Evolutionary conservation across 768 basidiomycete genomes (phyloP), one percentile per base, ranked within the genome.

Genomic region (Kwoniella botswanensis): DNA sequence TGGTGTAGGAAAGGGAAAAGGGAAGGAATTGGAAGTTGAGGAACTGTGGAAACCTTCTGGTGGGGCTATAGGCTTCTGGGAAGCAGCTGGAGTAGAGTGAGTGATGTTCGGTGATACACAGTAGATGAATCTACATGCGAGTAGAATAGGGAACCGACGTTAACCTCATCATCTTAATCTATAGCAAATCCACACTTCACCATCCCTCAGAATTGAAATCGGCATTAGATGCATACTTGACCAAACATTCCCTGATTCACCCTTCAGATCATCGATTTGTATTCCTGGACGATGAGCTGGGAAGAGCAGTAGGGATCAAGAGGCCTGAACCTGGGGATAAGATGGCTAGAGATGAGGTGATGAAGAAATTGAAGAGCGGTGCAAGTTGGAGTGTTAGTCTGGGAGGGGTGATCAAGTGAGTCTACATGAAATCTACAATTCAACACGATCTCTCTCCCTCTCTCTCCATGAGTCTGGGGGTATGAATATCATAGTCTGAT

Each of bases 1-100:
- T 7, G 17, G 84, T 84, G 54, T 7, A 35, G 35, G 41, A 18
- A 78, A 85, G 84, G 63, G 86, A 81, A 86, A 83, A 60, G 83
- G 76, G 15, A 85, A 84, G 52, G 88, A 89, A 73, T 83, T 93
- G 24, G 86, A 85, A 17, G 85, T 94, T 42, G 87, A 82, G 42
- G 92, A 93, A 79, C 73, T 91, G 35, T 94, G 90, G 90, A 94
- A 92, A 75, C 92, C 93, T 11, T 87, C 89, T 77, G 86, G 87
- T 52, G 75, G 78, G 5, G 89, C 88, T 1, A 72, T 88, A 2
- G 82, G 83, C 6, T 86, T 93, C 68, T 93, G 94, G 80, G 86
- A 88, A 56, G 88, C 85, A 1, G 86, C 89, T 53, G 89, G 88
- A 35, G 87, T 86, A 67, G 88, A 88, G 93, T 92, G 73, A 71